A percentile compares a stretch with the other conserved stretches of the same genome.
Conservation (phyloP, 306 rosid genomes). For the Hippophae tibetana region DNA sequence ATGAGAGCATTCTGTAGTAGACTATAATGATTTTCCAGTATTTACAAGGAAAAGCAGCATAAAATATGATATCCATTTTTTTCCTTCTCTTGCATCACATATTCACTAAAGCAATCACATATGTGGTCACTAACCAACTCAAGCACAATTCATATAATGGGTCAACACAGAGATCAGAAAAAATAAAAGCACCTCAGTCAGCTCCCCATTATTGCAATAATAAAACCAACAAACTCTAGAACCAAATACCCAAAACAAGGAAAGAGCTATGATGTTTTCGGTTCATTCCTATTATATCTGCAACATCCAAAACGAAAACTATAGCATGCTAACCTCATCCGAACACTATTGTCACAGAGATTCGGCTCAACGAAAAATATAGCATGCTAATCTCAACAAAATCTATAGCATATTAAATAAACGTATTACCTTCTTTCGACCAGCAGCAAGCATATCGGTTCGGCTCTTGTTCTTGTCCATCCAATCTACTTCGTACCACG, state of each 20-base stretch:
- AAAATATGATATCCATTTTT: too few relatives aligned
- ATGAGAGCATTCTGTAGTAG: not conserved
- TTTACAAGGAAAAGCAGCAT: too few relatives aligned
- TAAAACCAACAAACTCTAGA: too few relatives aligned
- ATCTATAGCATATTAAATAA: not conserved
- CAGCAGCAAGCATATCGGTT: conserved; percentile 91
- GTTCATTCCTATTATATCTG: not conserved
- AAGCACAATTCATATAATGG: not conserved
- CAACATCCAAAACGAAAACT: not conserved
- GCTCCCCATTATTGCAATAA: not conserved
- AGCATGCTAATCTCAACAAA: too few relatives aligned
- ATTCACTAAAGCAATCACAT: too few relatives aligned
- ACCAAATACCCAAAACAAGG: not conserved
- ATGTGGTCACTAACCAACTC: too few relatives aligned
- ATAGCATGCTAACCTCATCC: not conserved
- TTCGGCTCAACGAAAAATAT: not conserved
- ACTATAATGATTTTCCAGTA: too few relatives aligned
- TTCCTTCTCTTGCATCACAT: too few relatives aligned
- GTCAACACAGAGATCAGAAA: not conserved
- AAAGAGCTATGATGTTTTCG: not conserved
- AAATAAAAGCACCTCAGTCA: not conserved
- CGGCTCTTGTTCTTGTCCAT: conserved; percentile 89
- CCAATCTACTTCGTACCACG: conserved; percentile 47
- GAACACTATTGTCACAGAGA: not conserved
- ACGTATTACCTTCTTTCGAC: conserved; percentile 48